Conservation (phyloP, 2,329 filamentous ascomycete species). For the Mariannaea sp. region DNA sequence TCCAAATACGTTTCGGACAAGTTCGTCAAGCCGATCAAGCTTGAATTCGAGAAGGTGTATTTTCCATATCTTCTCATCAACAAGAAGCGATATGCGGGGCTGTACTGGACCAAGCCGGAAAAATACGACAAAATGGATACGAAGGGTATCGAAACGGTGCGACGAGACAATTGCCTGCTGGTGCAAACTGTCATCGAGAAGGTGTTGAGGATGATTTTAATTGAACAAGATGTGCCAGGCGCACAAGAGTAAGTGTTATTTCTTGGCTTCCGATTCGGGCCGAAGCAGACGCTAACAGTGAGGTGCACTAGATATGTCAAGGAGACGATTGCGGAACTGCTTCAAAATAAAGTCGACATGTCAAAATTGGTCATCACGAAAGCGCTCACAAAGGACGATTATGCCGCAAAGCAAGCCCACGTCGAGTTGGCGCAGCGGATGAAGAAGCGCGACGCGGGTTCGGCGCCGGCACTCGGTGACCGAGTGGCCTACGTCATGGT, state of each 20-base stretch:
- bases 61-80: slow-evolving; percentile 98
- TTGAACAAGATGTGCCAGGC: slow-evolving; percentile 86
- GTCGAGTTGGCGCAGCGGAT: slow-evolving; percentile 94
- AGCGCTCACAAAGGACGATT: slow-evolving; percentile 87
- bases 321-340: slow-evolving; percentile 88
- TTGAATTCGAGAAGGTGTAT: slow-evolving; percentile 99
- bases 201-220: slow-evolving; percentile 91
- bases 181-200: slow-evolving; percentile 98
- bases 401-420: slow-evolving; percentile 91
- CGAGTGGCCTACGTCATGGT: slow-evolving; percentile 98
- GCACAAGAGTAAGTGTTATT: slow-evolving; percentile 82
- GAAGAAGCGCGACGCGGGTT: slow-evolving; percentile 95
- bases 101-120: slow-evolving; percentile 93
- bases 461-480: slow-evolving; percentile 88
- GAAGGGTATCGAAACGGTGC: slow-evolving; percentile 98
- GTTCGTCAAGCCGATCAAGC: slow-evolving; percentile 95
- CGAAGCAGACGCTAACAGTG: slow-evolving; percentile 43
- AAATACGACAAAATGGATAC: slow-evolving; percentile 99
- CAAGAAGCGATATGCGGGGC: slow-evolving; percentile 98
- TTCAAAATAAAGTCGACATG: slow-evolving; percentile 99
- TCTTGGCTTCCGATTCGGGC: slow-evolving; percentile 11
- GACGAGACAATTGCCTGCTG: slow-evolving; percentile 92
- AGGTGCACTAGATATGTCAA: slow-evolving; percentile 82
- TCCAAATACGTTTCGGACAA: slow-evolving; percentile 86
- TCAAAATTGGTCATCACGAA: slow-evolving; percentile 99